Evolutionary conservation across 345 rosid genomes (phyloP).

Genomic region (Iberis pinnata): DNA sequence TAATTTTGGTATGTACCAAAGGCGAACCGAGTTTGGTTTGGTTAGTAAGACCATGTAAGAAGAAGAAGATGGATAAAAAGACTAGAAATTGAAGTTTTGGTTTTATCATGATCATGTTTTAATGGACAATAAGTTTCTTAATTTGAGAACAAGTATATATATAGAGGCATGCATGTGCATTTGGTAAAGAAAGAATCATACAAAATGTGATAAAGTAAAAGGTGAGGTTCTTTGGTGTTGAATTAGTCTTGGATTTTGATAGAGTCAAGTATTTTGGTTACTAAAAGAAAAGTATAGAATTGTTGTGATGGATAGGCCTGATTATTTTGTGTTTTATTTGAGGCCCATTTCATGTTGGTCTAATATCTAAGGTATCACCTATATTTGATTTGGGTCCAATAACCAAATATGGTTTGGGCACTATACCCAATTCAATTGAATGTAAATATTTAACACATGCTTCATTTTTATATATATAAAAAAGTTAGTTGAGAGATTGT

Average conservation of each 20-base stretch:
- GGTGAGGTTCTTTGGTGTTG: conserved; percentile 20
- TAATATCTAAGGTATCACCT: no score
- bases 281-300: no score
- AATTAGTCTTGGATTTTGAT: conserved; percentile 5
- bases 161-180: conserved; percentile 4
- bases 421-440: no score
- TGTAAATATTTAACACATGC: no score
- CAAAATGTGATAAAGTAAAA: conserved; percentile 1
- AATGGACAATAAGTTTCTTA: background rate
- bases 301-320: background rate
- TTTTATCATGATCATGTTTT: conserved; percentile 13
- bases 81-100: background rate
- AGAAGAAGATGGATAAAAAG: conserved; percentile 1
- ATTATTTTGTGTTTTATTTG: background rate
- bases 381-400: background rate
- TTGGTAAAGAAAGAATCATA: conserved; percentile 23
- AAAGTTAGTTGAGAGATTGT: no score
- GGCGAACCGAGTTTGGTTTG: conserved; percentile 14
- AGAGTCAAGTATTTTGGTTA: background rate
- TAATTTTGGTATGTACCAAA: conserved; percentile 21
- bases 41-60: conserved; percentile 12
- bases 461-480: no score
- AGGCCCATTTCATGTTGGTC: conserved; percentile 8
- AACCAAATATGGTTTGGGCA: no score
- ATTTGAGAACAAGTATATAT: background rate